phyloP scores from a whole-genome alignment of 1,139 yeast genomes.

The Suhomyces maxii region DNA sequence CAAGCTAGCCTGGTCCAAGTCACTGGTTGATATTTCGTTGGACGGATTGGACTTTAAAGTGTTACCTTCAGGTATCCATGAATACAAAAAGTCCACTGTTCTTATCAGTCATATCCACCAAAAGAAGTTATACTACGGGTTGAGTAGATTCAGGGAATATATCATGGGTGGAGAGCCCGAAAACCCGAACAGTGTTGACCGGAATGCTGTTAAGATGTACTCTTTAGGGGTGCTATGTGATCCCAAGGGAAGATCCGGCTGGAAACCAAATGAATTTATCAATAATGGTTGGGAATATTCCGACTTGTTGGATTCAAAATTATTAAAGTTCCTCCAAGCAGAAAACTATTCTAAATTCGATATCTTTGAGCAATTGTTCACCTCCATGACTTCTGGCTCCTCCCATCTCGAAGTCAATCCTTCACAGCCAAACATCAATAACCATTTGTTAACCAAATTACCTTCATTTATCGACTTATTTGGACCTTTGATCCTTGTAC shows the following conservation, averaged over 20 bases:
- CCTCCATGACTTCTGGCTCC: constrained; percentile 8
- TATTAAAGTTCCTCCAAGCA: constrained; percentile 38
- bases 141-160: constrained; percentile 35
- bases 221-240: constrained; percentile 65
- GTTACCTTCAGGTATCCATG: constrained; percentile 85
- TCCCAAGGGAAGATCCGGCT: constrained; percentile 23
- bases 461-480: constrained; percentile 49
- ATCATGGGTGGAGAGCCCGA: constrained; percentile 16
- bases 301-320: constrained; percentile 41
- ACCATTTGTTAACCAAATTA: constrained; percentile 54
- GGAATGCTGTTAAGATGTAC: constrained; percentile 62
- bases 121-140: constrained; percentile 37
- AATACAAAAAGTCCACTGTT: constrained; percentile 48
- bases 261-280: constrained; percentile 57
- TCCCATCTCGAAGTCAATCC: constrained; percentile 8
- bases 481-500: constrained; percentile 72
- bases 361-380: constrained; percentile 22
- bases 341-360: constrained; percentile 19
- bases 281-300: constrained; percentile 59
- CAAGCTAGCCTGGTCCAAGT: constrained; percentile 54
- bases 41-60: constrained; percentile 66
- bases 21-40: constrained; percentile 23
- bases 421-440: constrained; percentile 17
- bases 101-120: constrained; percentile 32
- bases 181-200: constrained; percentile 24